Conservation (phyloP, 108 stramenopile species). For the Cyclostephanos tholiformis region DNA sequence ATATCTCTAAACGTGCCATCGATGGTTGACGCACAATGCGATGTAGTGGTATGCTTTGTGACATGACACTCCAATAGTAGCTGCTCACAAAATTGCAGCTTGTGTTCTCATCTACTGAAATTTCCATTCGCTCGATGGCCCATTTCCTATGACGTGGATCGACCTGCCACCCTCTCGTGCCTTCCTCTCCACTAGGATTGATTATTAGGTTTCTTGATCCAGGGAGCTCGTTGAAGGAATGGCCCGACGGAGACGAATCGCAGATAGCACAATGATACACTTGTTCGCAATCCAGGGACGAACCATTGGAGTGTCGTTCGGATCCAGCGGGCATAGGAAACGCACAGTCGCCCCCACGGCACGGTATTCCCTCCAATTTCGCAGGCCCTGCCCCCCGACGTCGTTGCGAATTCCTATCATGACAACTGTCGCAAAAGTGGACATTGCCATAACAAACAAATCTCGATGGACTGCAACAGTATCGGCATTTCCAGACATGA, state of each 20-base stretch:
- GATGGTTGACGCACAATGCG: conserved; percentile 32
- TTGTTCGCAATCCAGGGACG: conserved; percentile 58
- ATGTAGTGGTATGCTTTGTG: conserved; percentile 47
- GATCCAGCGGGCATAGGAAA: conserved; percentile 55
- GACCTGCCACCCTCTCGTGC: conserved; percentile 50
- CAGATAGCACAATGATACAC: conserved; percentile 63
- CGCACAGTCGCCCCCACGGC: conserved; percentile 50
- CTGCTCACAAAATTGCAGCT: conserved; percentile 65
- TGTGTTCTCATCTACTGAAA: conserved; percentile 43
- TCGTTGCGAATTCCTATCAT: conserved; percentile 57
- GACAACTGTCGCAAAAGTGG: conserved; percentile 66
- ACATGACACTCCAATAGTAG: conserved; percentile 55
- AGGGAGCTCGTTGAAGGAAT: conserved; percentile 16
- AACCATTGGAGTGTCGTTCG: conserved; percentile 57
- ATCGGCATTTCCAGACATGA: conserved; percentile 74
- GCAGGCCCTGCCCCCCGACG: conserved; percentile 23
- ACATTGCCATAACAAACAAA: conserved; percentile 69
- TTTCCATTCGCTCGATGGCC: conserved; percentile 49
- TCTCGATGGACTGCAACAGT: conserved; percentile 64
- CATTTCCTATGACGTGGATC: conserved; percentile 20
- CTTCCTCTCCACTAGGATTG: conserved; percentile 61
- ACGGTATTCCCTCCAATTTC: conserved; percentile 51
- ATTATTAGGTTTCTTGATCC: conserved; percentile 67
- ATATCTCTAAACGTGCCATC: conserved; percentile 46
- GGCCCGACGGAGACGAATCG: conserved; percentile 16